These are phyloP conservation scores for Heterobasidion occidentale DNA, from an alignment of 1,284 basidiomycete species.

Conservation along the genomic window DNA sequence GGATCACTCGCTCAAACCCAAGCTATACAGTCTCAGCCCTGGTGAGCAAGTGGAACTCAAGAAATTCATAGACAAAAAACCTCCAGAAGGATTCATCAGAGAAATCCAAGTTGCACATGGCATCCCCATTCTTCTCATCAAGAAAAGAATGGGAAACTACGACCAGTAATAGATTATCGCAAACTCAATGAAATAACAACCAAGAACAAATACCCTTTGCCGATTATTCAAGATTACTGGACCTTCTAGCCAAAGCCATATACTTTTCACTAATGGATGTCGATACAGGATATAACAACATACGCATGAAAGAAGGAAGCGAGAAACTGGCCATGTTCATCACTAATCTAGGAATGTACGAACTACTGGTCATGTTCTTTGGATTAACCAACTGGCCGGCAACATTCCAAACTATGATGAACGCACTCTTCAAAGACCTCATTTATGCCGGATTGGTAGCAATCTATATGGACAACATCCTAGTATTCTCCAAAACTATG, in stretches of 20 bases:
- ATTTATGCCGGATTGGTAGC: background rate
- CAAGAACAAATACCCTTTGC: conserved; percentile 5
- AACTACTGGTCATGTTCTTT: background rate
- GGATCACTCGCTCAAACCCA: no score
- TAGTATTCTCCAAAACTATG: background rate
- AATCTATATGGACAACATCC: background rate
- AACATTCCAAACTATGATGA: background rate
- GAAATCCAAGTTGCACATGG: no score
- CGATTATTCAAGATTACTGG: conserved; percentile 1
- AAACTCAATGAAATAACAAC: conserved; percentile 9
- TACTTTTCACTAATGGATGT: conserved; percentile 12
- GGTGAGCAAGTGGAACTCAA: no score
- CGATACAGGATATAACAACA: background rate
- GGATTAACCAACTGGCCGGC: background rate
- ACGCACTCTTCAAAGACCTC: background rate
- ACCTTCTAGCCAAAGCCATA: conserved; percentile 2
- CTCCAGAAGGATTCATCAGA: no score
- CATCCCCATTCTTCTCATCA: background rate
- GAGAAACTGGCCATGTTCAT: background rate
- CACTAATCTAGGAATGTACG: background rate
- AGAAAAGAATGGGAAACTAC: conserved; percentile 1
- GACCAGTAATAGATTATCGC: conserved; percentile 8
- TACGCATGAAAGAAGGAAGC: background rate
- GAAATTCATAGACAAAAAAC: no score
- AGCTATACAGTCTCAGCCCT: no score